Percentiles rank a stretch among this genome's conserved stretches.
Evolutionary conservation across 192 early-diverging fungal genomes (phyloP).

Genomic region (Backusella tarrabulga): DNA sequence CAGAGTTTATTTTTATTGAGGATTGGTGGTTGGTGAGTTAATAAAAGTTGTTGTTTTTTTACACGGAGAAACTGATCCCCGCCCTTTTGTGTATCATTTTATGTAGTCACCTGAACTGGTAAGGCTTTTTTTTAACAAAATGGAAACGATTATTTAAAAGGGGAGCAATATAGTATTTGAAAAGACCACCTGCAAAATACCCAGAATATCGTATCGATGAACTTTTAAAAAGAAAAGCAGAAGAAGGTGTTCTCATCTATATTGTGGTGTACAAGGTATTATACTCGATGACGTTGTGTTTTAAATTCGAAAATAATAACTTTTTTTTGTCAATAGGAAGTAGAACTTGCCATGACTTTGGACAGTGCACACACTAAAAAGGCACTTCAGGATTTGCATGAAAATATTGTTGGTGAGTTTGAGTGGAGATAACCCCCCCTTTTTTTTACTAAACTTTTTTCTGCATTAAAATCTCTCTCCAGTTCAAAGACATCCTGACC

Average conservation of each 20-base stretch:
- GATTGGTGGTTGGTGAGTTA: conserved; percentile 80
- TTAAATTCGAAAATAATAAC: neutral
- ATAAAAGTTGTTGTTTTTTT: neutral
- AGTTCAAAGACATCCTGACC: conserved; percentile 90
- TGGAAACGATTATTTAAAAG: no score
- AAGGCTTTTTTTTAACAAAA: neutral
- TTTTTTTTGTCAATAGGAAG: conserved; percentile 43
- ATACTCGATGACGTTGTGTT: neutral
- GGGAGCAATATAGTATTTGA: conserved; percentile 53
- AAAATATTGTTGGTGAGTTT: conserved; percentile 68
- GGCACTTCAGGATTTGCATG: conserved; percentile 65
- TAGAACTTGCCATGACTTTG: conserved; percentile 70
- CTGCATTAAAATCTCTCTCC: neutral
- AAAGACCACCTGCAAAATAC: conserved; percentile 68
- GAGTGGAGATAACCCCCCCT: neutral
- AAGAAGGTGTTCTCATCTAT: conserved; percentile 84
- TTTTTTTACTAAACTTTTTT: neutral
- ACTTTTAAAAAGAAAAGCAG: conserved; percentile 78
- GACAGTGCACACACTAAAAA: conserved; percentile 75
- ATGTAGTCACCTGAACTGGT: conserved; percentile 29
- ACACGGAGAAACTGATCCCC: neutral
- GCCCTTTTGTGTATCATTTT: conserved; percentile 4
- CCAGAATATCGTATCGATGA: conserved; percentile 78
- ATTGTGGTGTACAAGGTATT: conserved; percentile 77
- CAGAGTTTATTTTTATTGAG: conserved; percentile 62